phyloP scores from a whole-genome alignment of 495 filamentous ascomycete genomes.

The Sporormia fimetaria region DNA sequence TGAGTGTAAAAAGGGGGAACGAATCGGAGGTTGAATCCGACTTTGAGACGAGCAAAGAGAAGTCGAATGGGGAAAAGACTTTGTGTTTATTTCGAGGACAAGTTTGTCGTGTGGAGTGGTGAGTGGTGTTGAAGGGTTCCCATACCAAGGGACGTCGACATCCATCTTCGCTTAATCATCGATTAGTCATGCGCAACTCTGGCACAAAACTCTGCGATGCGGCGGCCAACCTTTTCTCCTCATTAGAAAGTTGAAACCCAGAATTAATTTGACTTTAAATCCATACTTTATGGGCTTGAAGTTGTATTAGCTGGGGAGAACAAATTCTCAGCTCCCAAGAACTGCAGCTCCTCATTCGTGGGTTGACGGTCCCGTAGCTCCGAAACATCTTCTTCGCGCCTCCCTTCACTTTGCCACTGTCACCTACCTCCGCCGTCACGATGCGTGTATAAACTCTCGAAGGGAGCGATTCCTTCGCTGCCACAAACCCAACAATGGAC shows the following conservation, averaged over 20 bases:
- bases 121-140: too few relatives aligned
- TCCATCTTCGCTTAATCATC: neutral
- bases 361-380: conserved; percentile 34
- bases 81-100: too few relatives aligned
- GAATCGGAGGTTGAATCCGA: too few relatives aligned
- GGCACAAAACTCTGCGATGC: conserved; percentile 2
- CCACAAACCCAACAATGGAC: neutral
- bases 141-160: neutral
- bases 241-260: conserved; percentile 53
- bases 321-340: conserved; percentile 49
- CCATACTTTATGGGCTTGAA: conserved; percentile 39
- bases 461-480: conserved; percentile 15
- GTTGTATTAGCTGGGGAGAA: conserved; percentile 67
- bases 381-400: conserved; percentile 26
- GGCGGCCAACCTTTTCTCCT: conserved; percentile 6
- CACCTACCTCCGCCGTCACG: conserved; percentile 8
- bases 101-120: too few relatives aligned
- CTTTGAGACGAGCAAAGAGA: too few relatives aligned
- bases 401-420: neutral
- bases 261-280: conserved; percentile 49
- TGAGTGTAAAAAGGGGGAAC: too few relatives aligned
- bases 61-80: too few relatives aligned
- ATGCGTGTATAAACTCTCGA: conserved; percentile 30
- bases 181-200: too few relatives aligned
- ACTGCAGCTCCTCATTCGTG: conserved; percentile 36